Base-by-base conservation (phyloP, 495 filamentous ascomycete species). In the Pyronema omphalodes region DNA sequence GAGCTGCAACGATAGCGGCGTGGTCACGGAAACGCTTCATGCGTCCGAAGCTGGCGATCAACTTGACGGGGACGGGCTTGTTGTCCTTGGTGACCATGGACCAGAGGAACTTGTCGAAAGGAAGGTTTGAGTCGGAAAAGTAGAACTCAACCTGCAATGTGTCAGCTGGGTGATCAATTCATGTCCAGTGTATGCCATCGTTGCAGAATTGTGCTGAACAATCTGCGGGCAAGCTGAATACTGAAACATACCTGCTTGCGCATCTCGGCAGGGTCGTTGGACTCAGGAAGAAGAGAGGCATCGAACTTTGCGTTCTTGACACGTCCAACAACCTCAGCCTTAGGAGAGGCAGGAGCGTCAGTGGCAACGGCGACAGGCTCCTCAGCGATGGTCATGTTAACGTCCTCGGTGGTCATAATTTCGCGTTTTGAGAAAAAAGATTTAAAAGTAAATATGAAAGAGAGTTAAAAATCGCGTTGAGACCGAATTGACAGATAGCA, bases 81-180 rank as follows among this genome's bases (percentile, higher is more conserved):
- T 96, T 99, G 56, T 77, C 69, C 52, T 72, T 73, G 52, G 88
- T 89, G 23, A 85, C 81, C 63, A 80, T 70, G 54, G 74, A 68
- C 70, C 87, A 81, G 37, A 99, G 74, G 70, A 86, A 89, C 63
- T 86, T 83, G 69, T 99, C 91, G 58, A 75, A 76, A 43, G 82
- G 81, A 0, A 96, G 77, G 65, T 99, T 99, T 59, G 82, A 83
- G 66, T 94, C 86, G 55, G 83, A 83, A 69, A 99, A 94, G 71
- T 96, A 99, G 66, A 95, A 99, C 63, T 99, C 89, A 53, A 94
- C 88, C 86, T 94, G 61, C n/a, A 36, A n/a, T n/a, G 50, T 17
- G 19, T 51, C 18, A 45, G 51, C 2, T 45, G 1, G 23, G 23
- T 29, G 23, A 2, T 29, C 23, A 29, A 29, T 29, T 5, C 1